phyloP scores from a whole-genome alignment of 2,329 filamentous ascomycete genomes.

The Cladosporium phlei region DNA sequence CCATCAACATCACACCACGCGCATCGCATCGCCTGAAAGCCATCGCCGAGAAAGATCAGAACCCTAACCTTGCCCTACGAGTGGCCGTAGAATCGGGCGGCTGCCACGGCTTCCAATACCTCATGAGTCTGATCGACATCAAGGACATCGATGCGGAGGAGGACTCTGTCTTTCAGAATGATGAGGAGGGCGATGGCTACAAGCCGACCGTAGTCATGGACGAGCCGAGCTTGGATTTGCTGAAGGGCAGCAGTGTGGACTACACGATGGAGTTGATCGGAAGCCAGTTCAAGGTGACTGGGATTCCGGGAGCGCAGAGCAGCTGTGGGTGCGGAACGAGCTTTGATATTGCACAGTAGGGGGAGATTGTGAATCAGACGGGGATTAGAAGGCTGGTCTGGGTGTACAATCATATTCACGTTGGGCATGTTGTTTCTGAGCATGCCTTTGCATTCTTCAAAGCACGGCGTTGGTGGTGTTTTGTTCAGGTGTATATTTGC shows the following conservation, averaged over 20 bases:
- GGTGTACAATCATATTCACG: neutral
- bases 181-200: constrained; percentile 44
- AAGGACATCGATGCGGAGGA: constrained; percentile 63
- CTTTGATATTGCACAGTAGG: constrained; percentile 71
- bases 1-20: constrained; percentile 75
- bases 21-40: constrained; percentile 70
- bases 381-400: too few relatives aligned
- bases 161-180: constrained; percentile 79
- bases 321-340: constrained; percentile 97
- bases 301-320: constrained; percentile 86
- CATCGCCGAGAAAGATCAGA: constrained; percentile 51
- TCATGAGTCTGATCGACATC: constrained; percentile 73
- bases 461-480: too few relatives aligned
- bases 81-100: constrained; percentile 90
- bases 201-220: constrained; percentile 84
- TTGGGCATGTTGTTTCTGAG: neutral
- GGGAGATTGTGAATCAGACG: too few relatives aligned
- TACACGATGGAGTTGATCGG: constrained; percentile 95
- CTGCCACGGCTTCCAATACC: constrained; percentile 96
- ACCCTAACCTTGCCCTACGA: constrained; percentile 79
- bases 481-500: too few relatives aligned
- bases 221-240: constrained; percentile 74
- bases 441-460: too few relatives aligned
- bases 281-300: constrained; percentile 92
- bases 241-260: constrained; percentile 92